Percentiles rank a stretch among this genome's conserved stretches.
Evolutionary conservation across 2,329 filamentous ascomycete species (phyloP).

Genomic region (Penicillium sp.): DNA sequence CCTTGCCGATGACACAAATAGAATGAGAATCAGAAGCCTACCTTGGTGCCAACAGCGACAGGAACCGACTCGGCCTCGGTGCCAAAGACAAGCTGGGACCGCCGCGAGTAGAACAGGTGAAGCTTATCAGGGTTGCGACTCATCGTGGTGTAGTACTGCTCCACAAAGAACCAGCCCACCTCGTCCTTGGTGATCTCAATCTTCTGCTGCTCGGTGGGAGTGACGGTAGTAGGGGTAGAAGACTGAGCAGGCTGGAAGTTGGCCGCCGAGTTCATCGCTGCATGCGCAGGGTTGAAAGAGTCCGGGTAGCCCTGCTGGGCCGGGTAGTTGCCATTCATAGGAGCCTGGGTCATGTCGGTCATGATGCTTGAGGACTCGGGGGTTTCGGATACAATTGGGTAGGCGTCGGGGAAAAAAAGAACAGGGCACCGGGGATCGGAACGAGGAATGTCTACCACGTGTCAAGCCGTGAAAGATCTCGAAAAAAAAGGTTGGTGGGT

Average conservation of each 20-base stretch:
- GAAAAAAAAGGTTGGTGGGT: slow-evolving; percentile 1
- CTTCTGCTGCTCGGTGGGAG: slow-evolving; percentile 35
- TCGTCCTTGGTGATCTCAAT: slow-evolving; percentile 69
- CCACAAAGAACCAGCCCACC: slow-evolving; percentile 98
- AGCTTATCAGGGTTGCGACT: slow-evolving; percentile 93
- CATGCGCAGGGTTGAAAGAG: slow-evolving; percentile 33
- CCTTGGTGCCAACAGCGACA: slow-evolving; percentile 80
- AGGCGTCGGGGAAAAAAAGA: neutral
- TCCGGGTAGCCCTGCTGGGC: slow-evolving; percentile 38
- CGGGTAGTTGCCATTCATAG: slow-evolving; percentile 41
- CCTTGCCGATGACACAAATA: neutral
- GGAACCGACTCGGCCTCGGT: slow-evolving; percentile 82
- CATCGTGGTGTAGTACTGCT: slow-evolving; percentile 97
- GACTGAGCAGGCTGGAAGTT: slow-evolving; percentile 39
- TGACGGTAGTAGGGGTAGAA: slow-evolving; percentile 37
- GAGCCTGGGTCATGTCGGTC: slow-evolving; percentile 39
- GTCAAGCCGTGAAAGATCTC: slow-evolving; percentile 17
- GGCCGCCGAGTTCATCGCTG: slow-evolving; percentile 32
- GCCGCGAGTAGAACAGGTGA: slow-evolving; percentile 92
- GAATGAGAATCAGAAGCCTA: slow-evolving; percentile 45
- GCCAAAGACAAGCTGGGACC: slow-evolving; percentile 89
- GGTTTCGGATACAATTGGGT: slow-evolving; percentile 2
- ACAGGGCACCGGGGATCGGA: slow-evolving; percentile 2
- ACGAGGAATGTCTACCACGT: slow-evolving; percentile 15
- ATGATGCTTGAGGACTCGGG: slow-evolving; percentile 23